These are phyloP conservation scores for Magnaporthiopsis rhizophila DNA, from an alignment of 2,329 filamentous ascomycete species.

Conservation along the genomic window DNA sequence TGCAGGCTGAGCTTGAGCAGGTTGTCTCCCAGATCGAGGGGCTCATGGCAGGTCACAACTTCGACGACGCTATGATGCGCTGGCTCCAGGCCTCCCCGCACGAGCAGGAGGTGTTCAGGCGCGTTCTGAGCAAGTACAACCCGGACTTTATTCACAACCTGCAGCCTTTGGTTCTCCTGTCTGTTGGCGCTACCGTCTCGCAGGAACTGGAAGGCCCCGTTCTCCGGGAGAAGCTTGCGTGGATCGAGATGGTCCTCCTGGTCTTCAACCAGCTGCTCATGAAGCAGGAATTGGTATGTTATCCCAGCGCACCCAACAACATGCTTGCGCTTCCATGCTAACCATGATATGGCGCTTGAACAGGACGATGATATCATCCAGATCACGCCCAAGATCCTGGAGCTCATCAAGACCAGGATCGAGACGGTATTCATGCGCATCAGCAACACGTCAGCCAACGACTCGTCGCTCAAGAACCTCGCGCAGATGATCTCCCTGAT, in stretches of 20 bases:
- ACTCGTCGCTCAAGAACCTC: slow-evolving; percentile 40
- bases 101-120: slow-evolving; percentile 55
- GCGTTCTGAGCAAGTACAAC: slow-evolving; percentile 42
- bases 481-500: slow-evolving; percentile 31
- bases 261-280: slow-evolving; percentile 41
- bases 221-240: slow-evolving; percentile 47
- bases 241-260: slow-evolving; percentile 53
- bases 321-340: background rate
- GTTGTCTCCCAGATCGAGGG: slow-evolving; percentile 52
- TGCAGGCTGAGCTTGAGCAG: slow-evolving; percentile 47
- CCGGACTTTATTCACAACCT: slow-evolving; percentile 47
- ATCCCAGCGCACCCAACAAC: background rate
- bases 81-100: slow-evolving; percentile 56
- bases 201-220: slow-evolving; percentile 46
- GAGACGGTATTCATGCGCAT: slow-evolving; percentile 46
- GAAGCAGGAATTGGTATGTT: slow-evolving; percentile 39
- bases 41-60: slow-evolving; percentile 52
- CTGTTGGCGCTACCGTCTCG: slow-evolving; percentile 56
- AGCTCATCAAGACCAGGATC: slow-evolving; percentile 41
- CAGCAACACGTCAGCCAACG: slow-evolving; percentile 36
- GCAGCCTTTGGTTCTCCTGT: slow-evolving; percentile 54
- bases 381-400: slow-evolving; percentile 50
- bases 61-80: slow-evolving; percentile 55
- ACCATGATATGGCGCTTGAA: background rate
- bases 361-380: slow-evolving; percentile 47